Evolutionary conservation across 2,329 filamentous ascomycete genomes (phyloP), one percentile per base, ranked within the genome.

Genomic region (Verticillium tricorpus): DNA sequence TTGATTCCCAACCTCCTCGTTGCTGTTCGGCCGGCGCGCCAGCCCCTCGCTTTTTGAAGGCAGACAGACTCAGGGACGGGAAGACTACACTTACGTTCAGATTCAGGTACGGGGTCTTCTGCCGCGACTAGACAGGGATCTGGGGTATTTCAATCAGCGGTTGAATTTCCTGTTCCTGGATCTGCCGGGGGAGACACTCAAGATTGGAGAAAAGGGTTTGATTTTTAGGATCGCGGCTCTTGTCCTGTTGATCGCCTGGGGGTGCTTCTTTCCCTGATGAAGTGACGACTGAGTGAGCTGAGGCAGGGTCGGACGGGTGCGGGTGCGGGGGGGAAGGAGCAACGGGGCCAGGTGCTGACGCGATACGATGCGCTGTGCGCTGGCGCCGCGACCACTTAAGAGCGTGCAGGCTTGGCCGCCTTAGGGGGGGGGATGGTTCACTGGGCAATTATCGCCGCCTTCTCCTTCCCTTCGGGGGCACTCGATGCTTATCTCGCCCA

Each of bases 131-230:
- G 12, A 52, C 45, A 52, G 45, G 45, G 45, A 52, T 52, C 45
- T 52, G 45, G 45, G 45, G 45, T 28, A 52, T 52, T 52, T 52
- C 45, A 52, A 52, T 52, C 45, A 52, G 45, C 45, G 45, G 45
- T 19, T 52, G 45, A 52, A 22, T n/a, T 25, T 52, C 45, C n/a
- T 52, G 45, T 52, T 52, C 45, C 45, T 52, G 45, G 45, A 52
- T 22, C 52, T 28, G 25, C n/a, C 61, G 55, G 63, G 61, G 63
- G 61, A 28, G 61, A 59, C 31, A n/a, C 19, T 39, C 28, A 2
- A 28, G 32, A 61, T 58, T 15, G 11, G 59, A 6, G 63, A 58
- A 64, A 35, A 59, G 56, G 63, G 63, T 64, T 28, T 59, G 19
- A 1, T 0, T 11, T 28, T 61, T 63, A 15, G 39, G 17, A 45